Evolutionary conservation across 768 basidiomycete genomes (phyloP), one percentile per base, ranked within the genome.

Genomic region (Mycena venus): DNA sequence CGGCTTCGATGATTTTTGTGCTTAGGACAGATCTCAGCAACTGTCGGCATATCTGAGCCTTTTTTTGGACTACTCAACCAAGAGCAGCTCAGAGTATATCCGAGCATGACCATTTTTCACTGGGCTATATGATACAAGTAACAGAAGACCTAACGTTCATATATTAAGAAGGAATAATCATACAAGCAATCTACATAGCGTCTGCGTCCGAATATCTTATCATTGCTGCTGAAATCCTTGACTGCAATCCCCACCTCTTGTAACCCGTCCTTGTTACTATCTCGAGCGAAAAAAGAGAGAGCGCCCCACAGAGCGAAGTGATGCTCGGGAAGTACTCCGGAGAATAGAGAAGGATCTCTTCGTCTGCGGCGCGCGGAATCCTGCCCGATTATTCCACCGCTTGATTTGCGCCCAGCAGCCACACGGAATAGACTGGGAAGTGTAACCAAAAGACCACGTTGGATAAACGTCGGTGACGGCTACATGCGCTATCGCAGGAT

Each of bases 381-480:
- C 89, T 17, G 81, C 84, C 34, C 84, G 85, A 76, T 90, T 88
- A 78, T 92, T 92, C 91, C 91, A 86, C 25, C 80, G 80, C 49
- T 80, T 80, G 32, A 88, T 80, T 51, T 81, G 83, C 11, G 91
- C 92, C 91, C 92, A 93, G 36, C 87, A 89, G 23, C 80, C 81
- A 72, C 77, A 83, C 38, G 82, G 86, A 60, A 84, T 73, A 25
- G 78, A 68, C 31, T 73, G 44, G 17, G 85, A 81, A 76, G 86
- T 88, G 49, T 85, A 78, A 55, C 89, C 89, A 60, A 88, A 83
- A 67, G 88, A 92, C 89, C 89, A 92, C 2, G 92, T 91, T 4
- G 91, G 83, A 63, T 90, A 84, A 5, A 91, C 88, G 61, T 90
- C 88, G 36, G 84, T 84, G 36, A 89, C 91, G 36, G 87, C 82